Percentiles rank a stretch among this genome's conserved stretches.
phyloP scores from a whole-genome alignment of 441 rosid species.

The Populus hybrid region DNA sequence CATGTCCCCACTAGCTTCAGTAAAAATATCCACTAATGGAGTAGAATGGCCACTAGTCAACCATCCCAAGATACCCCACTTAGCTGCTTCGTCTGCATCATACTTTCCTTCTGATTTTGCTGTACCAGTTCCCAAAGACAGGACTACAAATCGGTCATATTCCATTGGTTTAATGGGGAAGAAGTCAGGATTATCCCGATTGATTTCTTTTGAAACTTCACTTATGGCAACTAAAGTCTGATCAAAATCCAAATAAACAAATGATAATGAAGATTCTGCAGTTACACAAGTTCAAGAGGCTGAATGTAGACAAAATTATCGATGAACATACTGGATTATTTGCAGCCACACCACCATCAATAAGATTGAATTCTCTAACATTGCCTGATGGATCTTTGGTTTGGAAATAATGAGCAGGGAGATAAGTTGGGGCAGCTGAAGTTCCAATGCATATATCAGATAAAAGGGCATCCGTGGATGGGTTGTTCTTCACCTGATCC shows the following conservation, averaged over 20 bases:
- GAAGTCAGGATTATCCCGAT: no score
- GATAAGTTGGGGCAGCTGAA: background rate
- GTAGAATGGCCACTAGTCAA: no score
- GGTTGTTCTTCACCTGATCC: slow-evolving; percentile 20
- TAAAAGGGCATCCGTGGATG: background rate
- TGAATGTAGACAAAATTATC: slow-evolving; percentile 3
- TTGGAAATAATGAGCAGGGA: background rate
- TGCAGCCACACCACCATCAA: background rate
- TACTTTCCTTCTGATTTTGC: no score
- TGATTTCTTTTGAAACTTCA: no score
- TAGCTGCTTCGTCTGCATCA: no score
- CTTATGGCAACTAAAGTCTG: background rate
- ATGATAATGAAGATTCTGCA: background rate
- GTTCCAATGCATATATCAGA: background rate
- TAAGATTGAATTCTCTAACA: background rate
- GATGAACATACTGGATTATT: background rate
- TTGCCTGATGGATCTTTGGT: background rate
- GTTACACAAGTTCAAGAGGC: background rate
- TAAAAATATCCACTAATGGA: no score
- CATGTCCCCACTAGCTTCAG: no score
- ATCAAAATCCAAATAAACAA: background rate
- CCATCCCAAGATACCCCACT: no score
- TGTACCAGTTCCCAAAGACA: no score
- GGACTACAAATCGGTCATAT: no score
- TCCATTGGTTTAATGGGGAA: no score